phyloP scores from a whole-genome alignment of 805 yeast genomes.

The Candida ortonii region DNA sequence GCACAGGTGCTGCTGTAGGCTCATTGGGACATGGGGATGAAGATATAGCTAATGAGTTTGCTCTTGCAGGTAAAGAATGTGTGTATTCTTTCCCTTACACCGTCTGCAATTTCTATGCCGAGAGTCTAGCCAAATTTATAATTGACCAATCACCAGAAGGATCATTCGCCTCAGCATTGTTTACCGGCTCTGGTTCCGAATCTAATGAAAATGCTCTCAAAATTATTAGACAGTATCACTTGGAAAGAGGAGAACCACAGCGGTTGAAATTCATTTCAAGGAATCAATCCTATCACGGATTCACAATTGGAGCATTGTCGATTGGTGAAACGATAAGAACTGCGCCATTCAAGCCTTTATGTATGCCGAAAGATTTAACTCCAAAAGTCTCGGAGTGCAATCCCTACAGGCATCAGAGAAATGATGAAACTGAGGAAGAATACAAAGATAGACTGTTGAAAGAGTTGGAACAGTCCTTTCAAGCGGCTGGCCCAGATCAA shows the following conservation, averaged over 20 bases:
- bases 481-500: conserved; percentile 40
- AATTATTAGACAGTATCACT: conserved; percentile 49
- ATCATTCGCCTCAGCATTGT: conserved; percentile 35
- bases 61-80: conserved; percentile 29
- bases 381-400: conserved; percentile 28
- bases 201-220: conserved; percentile 75
- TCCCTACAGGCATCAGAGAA: conserved; percentile 32
- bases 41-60: conserved; percentile 35
- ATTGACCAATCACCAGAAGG: conserved; percentile 34
- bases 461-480: conserved; percentile 38
- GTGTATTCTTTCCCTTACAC: conserved; percentile 32
- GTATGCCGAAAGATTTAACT: conserved; percentile 17
- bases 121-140: conserved; percentile 40
- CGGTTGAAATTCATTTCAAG: conserved; percentile 39
- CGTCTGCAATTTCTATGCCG: conserved; percentile 36
- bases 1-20: conserved; percentile 46
- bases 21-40: conserved; percentile 41
- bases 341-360: conserved; percentile 27
- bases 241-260: conserved; percentile 37
- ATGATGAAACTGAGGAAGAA: conserved; percentile 36
- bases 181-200: conserved; percentile 71
- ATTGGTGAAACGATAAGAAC: conserved; percentile 34
- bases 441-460: conserved; percentile 35
- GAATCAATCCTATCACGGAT: conserved; percentile 44
- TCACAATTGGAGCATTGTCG: conserved; percentile 42